These are phyloP conservation scores for Cymbidium sinense DNA, from an alignment of 106 monocot species.

Conservation along the genomic window DNA sequence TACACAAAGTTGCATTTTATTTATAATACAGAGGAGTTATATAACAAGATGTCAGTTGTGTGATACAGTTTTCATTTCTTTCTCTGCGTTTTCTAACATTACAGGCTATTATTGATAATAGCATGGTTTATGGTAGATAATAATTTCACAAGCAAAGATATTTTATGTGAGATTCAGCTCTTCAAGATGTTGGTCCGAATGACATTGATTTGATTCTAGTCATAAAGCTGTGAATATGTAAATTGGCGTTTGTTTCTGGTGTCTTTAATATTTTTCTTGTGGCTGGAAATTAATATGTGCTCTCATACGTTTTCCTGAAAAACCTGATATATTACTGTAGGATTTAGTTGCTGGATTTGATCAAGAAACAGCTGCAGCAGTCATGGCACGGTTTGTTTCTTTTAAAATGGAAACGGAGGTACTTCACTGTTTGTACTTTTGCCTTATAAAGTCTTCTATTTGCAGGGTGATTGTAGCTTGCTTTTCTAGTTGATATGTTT, in stretches of 20 bases:
- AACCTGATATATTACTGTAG: slow-evolving; percentile 32
- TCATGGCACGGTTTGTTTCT: slow-evolving; percentile 85
- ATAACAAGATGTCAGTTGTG: neutral
- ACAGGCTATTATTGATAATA: neutral
- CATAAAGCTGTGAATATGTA: neutral
- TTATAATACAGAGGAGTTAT: neutral
- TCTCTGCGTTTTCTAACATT: neutral
- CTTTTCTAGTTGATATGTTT: neutral
- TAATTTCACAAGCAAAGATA: neutral
- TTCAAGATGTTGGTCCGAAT: neutral
- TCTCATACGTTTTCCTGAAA: slow-evolving; percentile 4
- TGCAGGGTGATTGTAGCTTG: neutral
- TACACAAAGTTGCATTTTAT: neutral
- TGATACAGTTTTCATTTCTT: neutral
- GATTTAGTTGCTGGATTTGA: slow-evolving; percentile 93
- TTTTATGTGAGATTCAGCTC: neutral
- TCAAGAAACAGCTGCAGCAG: slow-evolving; percentile 91
- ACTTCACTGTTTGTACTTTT: slow-evolving; percentile 1
- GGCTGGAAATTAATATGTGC: neutral
- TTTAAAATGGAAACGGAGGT: slow-evolving; percentile 99
- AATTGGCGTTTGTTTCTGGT: neutral
- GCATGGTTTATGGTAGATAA: neutral
- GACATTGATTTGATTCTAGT: neutral
- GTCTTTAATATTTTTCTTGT: neutral
- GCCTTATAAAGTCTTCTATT: neutral